Evolutionary conservation across 2,329 filamentous ascomycete genomes (phyloP).

Genomic region (Alternaria ventricosa): DNA sequence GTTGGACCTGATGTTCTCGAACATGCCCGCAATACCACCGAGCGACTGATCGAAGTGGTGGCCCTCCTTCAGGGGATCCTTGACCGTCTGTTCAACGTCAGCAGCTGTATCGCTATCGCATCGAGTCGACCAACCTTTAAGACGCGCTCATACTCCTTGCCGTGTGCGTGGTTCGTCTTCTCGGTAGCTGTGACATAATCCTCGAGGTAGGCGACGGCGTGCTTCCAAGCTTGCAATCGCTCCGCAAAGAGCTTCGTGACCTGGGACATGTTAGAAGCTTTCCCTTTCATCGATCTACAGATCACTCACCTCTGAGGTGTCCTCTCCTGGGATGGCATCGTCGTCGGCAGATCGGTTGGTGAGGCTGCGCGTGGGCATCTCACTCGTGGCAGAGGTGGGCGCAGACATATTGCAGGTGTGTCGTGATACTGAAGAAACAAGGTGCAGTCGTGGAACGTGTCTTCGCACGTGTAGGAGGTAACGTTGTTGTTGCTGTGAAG

Average conservation of each 20-base stretch:
- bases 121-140: constrained; percentile 68
- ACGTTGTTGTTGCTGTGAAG: constrained; percentile 1
- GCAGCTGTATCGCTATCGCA: neutral
- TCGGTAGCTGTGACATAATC: constrained; percentile 86
- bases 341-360: constrained; percentile 48
- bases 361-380: constrained; percentile 38
- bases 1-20: constrained; percentile 92
- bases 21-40: constrained; percentile 87
- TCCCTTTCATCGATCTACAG: fast-evolving
- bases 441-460: neutral
- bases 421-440: neutral
- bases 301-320: constrained; percentile 51
- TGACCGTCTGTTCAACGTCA: constrained; percentile 71
- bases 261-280: constrained; percentile 2
- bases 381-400: constrained; percentile 41
- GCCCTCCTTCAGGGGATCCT: constrained; percentile 82
- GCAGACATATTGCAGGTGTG: constrained; percentile 34
- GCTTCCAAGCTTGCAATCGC: constrained; percentile 93
- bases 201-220: constrained; percentile 88
- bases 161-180: constrained; percentile 81
- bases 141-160: constrained; percentile 94
- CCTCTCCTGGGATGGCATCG: constrained; percentile 57
- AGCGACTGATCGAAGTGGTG: constrained; percentile 91
- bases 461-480: neutral
- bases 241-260: constrained; percentile 74